These are phyloP conservation scores for Colletotrichum paranaense DNA, from an alignment of 2,329 filamentous ascomycete genomes.

Conservation along the genomic window DNA sequence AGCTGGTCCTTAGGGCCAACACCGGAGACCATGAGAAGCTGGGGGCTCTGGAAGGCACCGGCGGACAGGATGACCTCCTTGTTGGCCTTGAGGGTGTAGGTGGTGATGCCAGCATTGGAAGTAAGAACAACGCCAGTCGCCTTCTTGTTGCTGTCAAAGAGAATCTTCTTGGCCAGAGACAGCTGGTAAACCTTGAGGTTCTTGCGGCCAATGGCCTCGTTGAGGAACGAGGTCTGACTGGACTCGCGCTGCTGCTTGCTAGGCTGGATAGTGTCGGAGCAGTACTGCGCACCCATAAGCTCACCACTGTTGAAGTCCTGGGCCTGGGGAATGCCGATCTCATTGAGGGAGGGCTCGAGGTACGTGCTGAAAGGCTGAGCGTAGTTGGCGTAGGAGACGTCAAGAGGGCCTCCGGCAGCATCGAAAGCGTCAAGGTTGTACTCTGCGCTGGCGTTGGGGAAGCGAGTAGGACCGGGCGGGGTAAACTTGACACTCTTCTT, in stretches of 20 bases:
- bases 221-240: conserved; percentile 50
- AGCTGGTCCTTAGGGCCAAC: conserved; percentile 56
- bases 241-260: conserved; percentile 44
- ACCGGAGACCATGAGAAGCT: conserved; percentile 69
- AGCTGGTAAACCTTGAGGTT: conserved; percentile 52
- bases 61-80: conserved; percentile 82
- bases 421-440: conserved; percentile 40
- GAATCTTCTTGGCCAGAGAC: conserved; percentile 56
- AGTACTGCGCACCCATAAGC: conserved; percentile 49
- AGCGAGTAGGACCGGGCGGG: conserved; percentile 39
- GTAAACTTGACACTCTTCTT: conserved; percentile 46
- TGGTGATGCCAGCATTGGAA: conserved; percentile 32
- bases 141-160: conserved; percentile 53
- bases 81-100: conserved; percentile 41
- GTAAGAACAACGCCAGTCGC: conserved; percentile 53
- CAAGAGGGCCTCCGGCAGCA: conserved; percentile 43
- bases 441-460: conserved; percentile 38
- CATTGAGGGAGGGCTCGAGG: conserved; percentile 47
- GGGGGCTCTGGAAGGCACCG: conserved; percentile 84
- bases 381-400: conserved; percentile 42
- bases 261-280: conserved; percentile 43
- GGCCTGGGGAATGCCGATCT: conserved; percentile 49
- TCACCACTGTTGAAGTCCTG: conserved; percentile 54
- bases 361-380: conserved; percentile 39
- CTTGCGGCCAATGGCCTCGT: conserved; percentile 39